phyloP scores from a whole-genome alignment of 495 filamentous ascomycete genomes.

The Aspergillus saccharolyticus region DNA sequence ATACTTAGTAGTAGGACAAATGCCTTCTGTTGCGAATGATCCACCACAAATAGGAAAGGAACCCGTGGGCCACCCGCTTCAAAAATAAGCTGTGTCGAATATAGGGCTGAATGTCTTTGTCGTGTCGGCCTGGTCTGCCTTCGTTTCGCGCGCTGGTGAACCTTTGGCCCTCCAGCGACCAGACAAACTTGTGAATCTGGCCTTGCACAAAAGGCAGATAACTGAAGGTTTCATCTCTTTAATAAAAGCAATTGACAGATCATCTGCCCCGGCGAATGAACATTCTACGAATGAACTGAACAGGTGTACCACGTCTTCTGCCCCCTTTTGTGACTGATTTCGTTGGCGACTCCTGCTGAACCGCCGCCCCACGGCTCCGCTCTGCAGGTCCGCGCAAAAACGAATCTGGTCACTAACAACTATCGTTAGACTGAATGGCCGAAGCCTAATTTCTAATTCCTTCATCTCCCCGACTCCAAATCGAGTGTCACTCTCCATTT shows the following conservation, averaged over 20 bases:
- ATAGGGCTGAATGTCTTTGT: background rate
- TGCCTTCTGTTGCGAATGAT: background rate
- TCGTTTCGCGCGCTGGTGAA: background rate
- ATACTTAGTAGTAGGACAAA: background rate
- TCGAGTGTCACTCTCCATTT: slow-evolving; percentile 4
- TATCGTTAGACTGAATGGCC: slow-evolving; percentile 4
- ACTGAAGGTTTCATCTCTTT: background rate
- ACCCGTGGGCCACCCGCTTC: background rate
- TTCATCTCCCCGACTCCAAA: slow-evolving; percentile 7
- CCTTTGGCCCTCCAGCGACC: background rate
- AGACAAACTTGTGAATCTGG: background rate
- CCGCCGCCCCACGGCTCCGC: slow-evolving; percentile 23
- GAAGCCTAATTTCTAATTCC: slow-evolving; percentile 13
- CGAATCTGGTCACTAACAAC: slow-evolving; percentile 1
- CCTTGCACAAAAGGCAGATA: background rate
- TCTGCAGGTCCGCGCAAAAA: slow-evolving; percentile 4
- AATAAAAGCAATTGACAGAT: background rate
- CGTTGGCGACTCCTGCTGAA: slow-evolving; percentile 17
- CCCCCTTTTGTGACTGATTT: background rate
- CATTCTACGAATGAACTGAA: background rate
- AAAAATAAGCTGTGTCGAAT: background rate
- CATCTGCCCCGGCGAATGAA: background rate
- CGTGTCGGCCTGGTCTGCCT: background rate
- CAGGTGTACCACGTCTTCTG: background rate
- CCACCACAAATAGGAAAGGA: background rate